Base-by-base conservation (phyloP, 805 yeast genomes). In the Candida glaebosa region DNA sequence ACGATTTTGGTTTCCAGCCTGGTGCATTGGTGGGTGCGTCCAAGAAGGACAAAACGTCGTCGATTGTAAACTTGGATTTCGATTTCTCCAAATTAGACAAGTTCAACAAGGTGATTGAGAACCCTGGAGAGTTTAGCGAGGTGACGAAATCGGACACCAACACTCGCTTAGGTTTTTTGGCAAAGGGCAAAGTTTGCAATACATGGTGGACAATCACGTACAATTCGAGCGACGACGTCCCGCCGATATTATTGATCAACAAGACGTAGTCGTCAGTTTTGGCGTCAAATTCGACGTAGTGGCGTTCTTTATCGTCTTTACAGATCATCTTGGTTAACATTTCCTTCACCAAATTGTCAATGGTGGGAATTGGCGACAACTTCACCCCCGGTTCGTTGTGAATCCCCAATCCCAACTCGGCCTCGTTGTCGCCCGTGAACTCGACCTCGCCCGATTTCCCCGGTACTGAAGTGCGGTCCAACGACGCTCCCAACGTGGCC, bases 401-500 rank as follows among this genome's bases (percentile, higher is more conserved):
- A 46, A 90, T 90, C 34, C 98, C 98, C 81, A 90, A 83, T 19
- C 98, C 98, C 44, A 90, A 73, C 61, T 90, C 98, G 57, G 85
- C 83, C 61, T 86, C 87, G 43, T 80, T 69, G 3, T 62, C 73
- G 19, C 65, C 73, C 46, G 87, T 73, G 41, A 63, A 60, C 39
- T 73, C 79, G 34, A 66, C 46, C 33, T 65, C 71, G 24, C 54
- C 76, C 5, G 42, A 18, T 52, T 86, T 78, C 4, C 95, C 95
- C 3, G 98, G 97, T 17, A 90, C 95, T 33, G 86, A 79, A 40
- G 93, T 87, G 55, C 93, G 90, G 52, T 87, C 96, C 50, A 90
- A 71, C 2, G 96, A 84, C 2, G 95, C 87, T 33, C 95, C 96
- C 53, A 91, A 79, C 8, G 97, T 89, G 31, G 86, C 96, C 49